Evolutionary conservation across 257 asterid species (phyloP).

Genomic region (Salvia rosmarinus): DNA sequence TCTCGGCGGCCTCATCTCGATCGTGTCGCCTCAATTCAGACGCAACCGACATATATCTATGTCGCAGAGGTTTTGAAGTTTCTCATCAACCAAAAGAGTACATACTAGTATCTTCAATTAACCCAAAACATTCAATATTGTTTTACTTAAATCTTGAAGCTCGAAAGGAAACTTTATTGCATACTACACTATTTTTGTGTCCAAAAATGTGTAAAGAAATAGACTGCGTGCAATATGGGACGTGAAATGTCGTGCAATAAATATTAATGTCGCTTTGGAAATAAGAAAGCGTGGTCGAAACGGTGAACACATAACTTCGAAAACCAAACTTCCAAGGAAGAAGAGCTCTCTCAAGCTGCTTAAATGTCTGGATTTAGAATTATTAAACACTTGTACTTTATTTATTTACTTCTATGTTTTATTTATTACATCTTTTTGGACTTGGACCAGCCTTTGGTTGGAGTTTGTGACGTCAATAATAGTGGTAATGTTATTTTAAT

Average conservation of each 20-base stretch:
- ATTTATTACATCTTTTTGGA: background rate
- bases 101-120: slow-evolving; percentile 36
- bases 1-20: slow-evolving; percentile 80
- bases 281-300: slow-evolving; percentile 78
- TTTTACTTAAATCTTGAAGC: slow-evolving; percentile 27
- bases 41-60: slow-evolving; percentile 68
- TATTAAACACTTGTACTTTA: slow-evolving; percentile 27
- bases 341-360: slow-evolving; percentile 8
- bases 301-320: slow-evolving; percentile 62
- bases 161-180: slow-evolving; percentile 37
- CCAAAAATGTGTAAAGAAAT: slow-evolving; percentile 42
- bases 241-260: slow-evolving; percentile 63
- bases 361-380: background rate
- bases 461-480: slow-evolving; percentile 26
- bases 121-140: slow-evolving; percentile 41
- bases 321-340: slow-evolving; percentile 36
- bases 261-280: slow-evolving; percentile 53
- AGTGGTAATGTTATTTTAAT: background rate
- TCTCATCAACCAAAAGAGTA: slow-evolving; percentile 32
- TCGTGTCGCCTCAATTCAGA: slow-evolving; percentile 69
- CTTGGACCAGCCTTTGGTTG: slow-evolving; percentile 13
- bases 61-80: slow-evolving; percentile 78
- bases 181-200: slow-evolving; percentile 37
- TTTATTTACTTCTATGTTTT: background rate
- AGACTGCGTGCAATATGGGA: slow-evolving; percentile 72